Percentiles rank a stretch among this genome's conserved stretches.
Conservation (phyloP, 2,329 filamentous ascomycete species). For the Venturia effusa region DNA sequence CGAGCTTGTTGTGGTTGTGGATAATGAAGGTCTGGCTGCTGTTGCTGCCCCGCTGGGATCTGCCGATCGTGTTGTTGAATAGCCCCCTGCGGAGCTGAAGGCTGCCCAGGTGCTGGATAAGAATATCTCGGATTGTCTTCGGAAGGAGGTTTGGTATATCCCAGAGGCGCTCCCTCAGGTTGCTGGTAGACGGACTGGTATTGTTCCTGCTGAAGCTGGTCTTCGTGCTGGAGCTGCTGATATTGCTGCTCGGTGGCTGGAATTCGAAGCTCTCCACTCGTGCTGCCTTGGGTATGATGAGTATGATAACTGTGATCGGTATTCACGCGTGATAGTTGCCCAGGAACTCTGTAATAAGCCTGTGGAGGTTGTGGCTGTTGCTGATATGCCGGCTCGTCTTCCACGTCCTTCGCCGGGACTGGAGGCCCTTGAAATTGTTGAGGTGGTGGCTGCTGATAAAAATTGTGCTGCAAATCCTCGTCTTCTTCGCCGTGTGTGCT, state of each 20-base stretch:
- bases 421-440: slow-evolving; percentile 18
- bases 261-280: neutral
- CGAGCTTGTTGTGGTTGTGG: slow-evolving; percentile 5
- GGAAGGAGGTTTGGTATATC: neutral
- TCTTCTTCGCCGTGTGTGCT: slow-evolving; percentile 21
- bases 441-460: slow-evolving; percentile 19
- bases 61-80: neutral
- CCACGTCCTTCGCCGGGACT: neutral
- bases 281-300: slow-evolving; percentile 18
- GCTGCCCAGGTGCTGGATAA: slow-evolving; percentile 1
- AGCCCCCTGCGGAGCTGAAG: neutral
- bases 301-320: slow-evolving; percentile 12
- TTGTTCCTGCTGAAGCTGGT: slow-evolving; percentile 15
- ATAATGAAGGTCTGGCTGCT: slow-evolving; percentile 9
- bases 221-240: slow-evolving; percentile 25
- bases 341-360: slow-evolving; percentile 6
- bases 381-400: neutral
- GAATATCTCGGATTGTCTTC: slow-evolving; percentile 6
- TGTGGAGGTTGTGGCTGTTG: slow-evolving; percentile 9
- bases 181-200: slow-evolving; percentile 23
- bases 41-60: neutral
- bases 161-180: slow-evolving; percentile 12
- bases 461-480: slow-evolving; percentile 20
- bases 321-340: neutral
- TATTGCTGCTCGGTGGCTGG: slow-evolving; percentile 24